A percentile compares a stretch with the other conserved stretches of the same genome.
Conservation (phyloP, 495 filamentous ascomycete species). For the Penicillium argentinense region DNA sequence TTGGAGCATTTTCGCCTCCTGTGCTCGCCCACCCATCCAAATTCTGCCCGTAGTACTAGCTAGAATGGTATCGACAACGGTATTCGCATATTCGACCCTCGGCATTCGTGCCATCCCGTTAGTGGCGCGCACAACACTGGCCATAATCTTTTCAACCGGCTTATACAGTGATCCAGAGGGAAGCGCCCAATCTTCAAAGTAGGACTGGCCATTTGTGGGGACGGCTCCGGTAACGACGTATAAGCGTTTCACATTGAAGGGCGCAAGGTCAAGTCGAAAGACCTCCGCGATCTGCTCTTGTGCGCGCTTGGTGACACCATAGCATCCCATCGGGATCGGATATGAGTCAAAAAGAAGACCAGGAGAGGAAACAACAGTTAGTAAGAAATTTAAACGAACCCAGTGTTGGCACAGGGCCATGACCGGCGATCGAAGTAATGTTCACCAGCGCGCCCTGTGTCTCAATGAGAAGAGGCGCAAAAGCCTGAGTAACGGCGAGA, state of each 20-base stretch:
- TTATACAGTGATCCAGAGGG: constrained; percentile 6
- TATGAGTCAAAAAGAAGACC: constrained; percentile 2
- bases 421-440: constrained; percentile 49
- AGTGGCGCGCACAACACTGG: neutral
- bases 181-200: constrained; percentile 4
- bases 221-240: constrained; percentile 35
- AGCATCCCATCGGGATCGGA: constrained; percentile 22
- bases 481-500: constrained; percentile 53
- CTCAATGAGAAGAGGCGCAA: constrained; percentile 50
- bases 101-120: constrained; percentile 1
- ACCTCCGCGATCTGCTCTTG: constrained; percentile 49
- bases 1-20: neutral
- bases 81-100: neutral
- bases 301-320: constrained; percentile 55
- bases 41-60: neutral
- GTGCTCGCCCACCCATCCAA: neutral
- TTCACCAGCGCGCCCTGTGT: constrained; percentile 48
- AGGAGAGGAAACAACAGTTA: too few relatives aligned
- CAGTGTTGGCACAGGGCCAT: constrained; percentile 34
- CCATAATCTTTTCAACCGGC: constrained; percentile 4
- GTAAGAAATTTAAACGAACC: too few relatives aligned
- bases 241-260: constrained; percentile 55
- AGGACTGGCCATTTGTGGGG: constrained; percentile 5
- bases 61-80: constrained; percentile 27
- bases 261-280: constrained; percentile 52